Evolutionary conservation across 73 alveolate genomes (phyloP), one percentile per base, ranked within the genome.

Genomic region (Durusdinium trenchii): DNA sequence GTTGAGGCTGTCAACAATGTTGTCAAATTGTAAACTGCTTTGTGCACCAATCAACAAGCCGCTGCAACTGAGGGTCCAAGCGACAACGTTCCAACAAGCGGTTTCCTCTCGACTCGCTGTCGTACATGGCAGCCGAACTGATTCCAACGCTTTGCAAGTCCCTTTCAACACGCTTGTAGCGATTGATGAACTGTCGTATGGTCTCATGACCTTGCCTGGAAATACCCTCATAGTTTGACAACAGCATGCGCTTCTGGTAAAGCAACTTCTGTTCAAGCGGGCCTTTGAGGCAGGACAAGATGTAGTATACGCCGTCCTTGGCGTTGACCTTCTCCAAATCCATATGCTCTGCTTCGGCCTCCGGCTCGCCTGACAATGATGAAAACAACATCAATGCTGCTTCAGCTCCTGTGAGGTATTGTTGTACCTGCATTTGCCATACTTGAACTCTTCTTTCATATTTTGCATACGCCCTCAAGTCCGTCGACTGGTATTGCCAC

Each of bases 231-330:
- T 46, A 79, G 45, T 79, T 64, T 6, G 30, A 3, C 46, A 79
- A 42, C 30, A 6, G 47, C 18, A 61, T 43, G 3, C 90, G 57
- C 57, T 75, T 79, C 67, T 79, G 90, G 90, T 79, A 79, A 46
- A 79, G 9, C 47, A 26, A 20, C 67, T 79, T 79, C 90, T 79
- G 90, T 30, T 79, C 90, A 61, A 79, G 23, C 26, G 90, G 90
- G 6, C 52, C 67, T 46, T 47, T 10, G 1, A 79, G 46, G 67
- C 67, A 42, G 45, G 2, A 26, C 43, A 79, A 46, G 32, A 79
- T 79, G 32, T 3, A 4, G 30, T 79, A 32, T 26, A 79, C 64
- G 45, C 90, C 90, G 18, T 20, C 32, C 26, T 79, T 64, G 1
- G 69, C 28, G 64, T 79, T 30, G 90, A 79, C 47, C 47, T 47